A percentile compares a stretch with the other conserved stretches of the same genome.
phyloP scores from a whole-genome alignment of 164 flowering plant genomes.

The Tetrastigma voinierianum region DNA sequence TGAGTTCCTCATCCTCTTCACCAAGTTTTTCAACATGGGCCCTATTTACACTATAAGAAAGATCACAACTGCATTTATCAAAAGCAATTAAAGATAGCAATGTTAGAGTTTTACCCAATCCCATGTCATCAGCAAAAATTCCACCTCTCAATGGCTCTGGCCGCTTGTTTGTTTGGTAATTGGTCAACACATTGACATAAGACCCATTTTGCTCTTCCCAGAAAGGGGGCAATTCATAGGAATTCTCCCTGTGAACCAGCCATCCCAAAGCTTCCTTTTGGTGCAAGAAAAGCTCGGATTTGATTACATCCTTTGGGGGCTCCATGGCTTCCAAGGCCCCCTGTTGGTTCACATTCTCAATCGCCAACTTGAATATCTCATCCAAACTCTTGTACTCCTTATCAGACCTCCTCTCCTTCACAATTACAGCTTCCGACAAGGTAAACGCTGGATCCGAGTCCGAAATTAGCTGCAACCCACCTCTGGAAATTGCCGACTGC shows the following conservation, averaged over 20 bases:
- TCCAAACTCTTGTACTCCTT: constrained; percentile 42
- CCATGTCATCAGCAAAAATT: constrained; percentile 96
- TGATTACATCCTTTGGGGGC: constrained; percentile 62
- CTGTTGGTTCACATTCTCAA: constrained; percentile 35
- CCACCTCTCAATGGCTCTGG: constrained; percentile 88
- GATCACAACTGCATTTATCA: constrained; percentile 35
- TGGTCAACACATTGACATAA: constrained; percentile 72
- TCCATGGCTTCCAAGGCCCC: constrained; percentile 36
- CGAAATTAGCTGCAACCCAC: constrained; percentile 52
- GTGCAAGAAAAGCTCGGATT: constrained; percentile 59
- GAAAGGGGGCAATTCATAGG: constrained; percentile 78
- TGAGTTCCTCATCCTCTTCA: constrained; percentile 13
- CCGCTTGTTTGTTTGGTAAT: constrained; percentile 40
- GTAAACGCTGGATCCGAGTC: constrained; percentile 34
- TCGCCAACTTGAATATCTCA: constrained; percentile 66
- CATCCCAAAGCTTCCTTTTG: constrained; percentile 88
- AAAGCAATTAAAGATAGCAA: constrained; percentile 79
- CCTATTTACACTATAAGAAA: constrained; percentile 5
- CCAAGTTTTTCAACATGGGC: constrained; percentile 17
- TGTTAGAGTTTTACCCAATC: constrained; percentile 90
- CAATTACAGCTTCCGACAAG: constrained; percentile 58
- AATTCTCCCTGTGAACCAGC: constrained; percentile 75
- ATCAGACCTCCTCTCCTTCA: constrained; percentile 40
- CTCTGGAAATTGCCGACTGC: constrained; percentile 18
- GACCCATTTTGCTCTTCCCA: constrained; percentile 73